A percentile compares a stretch with the other conserved stretches of the same genome.
These are phyloP conservation scores for Dichotomopilus funicola DNA, from an alignment of 2,329 filamentous ascomycete species.

Conservation along the genomic window DNA sequence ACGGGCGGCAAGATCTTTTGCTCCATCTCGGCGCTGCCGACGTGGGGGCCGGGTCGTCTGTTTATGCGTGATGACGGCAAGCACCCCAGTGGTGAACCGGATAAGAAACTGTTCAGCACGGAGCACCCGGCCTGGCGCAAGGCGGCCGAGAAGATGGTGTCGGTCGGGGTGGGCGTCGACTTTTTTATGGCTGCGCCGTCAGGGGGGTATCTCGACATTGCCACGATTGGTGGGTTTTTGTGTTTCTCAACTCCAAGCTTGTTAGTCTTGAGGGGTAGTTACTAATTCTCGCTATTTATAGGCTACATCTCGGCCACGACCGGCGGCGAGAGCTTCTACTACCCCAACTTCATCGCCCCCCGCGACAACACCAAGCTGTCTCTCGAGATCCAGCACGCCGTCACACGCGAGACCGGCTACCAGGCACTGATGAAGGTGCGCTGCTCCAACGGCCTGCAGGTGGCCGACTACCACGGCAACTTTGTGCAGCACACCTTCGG, in stretches of 20 bases:
- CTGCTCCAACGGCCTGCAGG: constrained; percentile 92
- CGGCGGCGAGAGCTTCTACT: constrained; percentile 95
- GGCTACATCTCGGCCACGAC: constrained; percentile 80
- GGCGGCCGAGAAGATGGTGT: constrained; percentile 78
- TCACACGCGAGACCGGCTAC: constrained; percentile 87
- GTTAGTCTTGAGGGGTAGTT: not conserved
- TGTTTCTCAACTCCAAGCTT: not conserved
- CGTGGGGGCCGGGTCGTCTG: constrained; percentile 80
- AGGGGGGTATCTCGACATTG: constrained; percentile 87
- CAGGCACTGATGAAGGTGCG: constrained; percentile 97
- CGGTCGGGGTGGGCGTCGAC: constrained; percentile 79
- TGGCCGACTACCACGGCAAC: constrained; percentile 90
- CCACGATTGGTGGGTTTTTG: constrained; percentile 67
- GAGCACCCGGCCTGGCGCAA: constrained; percentile 88
- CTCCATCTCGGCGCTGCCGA: constrained; percentile 79
- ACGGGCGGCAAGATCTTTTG: constrained; percentile 92
- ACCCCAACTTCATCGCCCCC: constrained; percentile 87
- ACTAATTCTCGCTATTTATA: constrained; percentile 27
- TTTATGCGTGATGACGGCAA: constrained; percentile 85
- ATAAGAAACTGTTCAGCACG: constrained; percentile 85
- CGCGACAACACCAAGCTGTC: constrained; percentile 79
- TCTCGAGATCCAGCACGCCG: constrained; percentile 76
- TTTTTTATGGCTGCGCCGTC: constrained; percentile 91
- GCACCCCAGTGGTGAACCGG: constrained; percentile 75
- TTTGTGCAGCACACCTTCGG: constrained; percentile 95